Base-by-base conservation (phyloP, 2,329 filamentous ascomycete species). In the Pseudopyrenochaeta lycopersici region DNA sequence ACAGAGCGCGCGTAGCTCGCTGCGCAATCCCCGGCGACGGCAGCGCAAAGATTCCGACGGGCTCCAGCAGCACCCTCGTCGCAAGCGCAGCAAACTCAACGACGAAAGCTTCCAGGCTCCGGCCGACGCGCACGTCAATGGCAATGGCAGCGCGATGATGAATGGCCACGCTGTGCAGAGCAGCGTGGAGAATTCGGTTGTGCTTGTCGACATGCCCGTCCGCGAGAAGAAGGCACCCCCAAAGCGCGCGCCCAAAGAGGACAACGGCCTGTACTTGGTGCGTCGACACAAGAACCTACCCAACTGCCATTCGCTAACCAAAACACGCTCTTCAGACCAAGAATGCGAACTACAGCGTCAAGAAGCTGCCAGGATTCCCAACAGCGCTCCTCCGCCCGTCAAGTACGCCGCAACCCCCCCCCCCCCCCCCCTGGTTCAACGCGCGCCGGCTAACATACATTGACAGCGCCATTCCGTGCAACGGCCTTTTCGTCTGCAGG, bases 281-380 rank as follows among this genome's bases (percentile, higher is more conserved):
- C 49, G 83, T 74, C 21, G n/a, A 32, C 20, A n/a, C 45, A 21
- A 21, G 21, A 32, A 12, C 18, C 15, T 21, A 9, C 7, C 10
- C 11, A 21, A 7, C 6, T 36, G n/a, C 10, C 15, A n/a, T 15
- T 14, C 36, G n/a, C 65, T 64, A 50, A 52, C n/a, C 31, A 43
- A 38, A 14, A 29, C 7, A 14, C 46, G 55, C 39, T 36, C 33
- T 40, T 10, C 56, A 96, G 90, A 91, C 91, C 33, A 91, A 88
- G 70, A 97, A 91, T 69, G 88, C 88, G 71, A 90, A 91, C 60
- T 97, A 95, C 73, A 89, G 85, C 38, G 90, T 96, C 58, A 91
- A 90, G 76, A 92, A 93, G 75, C 84, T 97, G 29, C 91, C 91
- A 52, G 88, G 90, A 49, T 84, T 96, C 20, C 93, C 94, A 43